Percentiles rank a stretch among this genome's conserved stretches.
Conservation (phyloP, 2,329 filamentous ascomycete genomes). For the Microcyclosporella mali region DNA sequence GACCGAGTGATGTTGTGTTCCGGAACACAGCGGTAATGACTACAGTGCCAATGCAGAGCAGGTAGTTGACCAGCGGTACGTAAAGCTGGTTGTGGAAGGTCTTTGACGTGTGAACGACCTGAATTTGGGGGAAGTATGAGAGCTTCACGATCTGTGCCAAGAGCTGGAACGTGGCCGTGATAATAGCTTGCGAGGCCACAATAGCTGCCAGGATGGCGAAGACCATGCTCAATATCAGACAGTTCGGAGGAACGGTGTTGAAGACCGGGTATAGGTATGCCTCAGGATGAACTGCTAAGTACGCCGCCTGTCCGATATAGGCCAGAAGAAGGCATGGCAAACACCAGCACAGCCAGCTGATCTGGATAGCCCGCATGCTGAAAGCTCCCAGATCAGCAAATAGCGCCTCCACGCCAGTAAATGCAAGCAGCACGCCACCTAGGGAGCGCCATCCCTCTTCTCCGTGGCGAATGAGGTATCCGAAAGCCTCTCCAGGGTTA, state of each 20-base stretch:
- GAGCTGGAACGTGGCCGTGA: constrained; percentile 60
- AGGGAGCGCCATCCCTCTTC: constrained; percentile 58
- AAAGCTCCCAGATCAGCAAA: constrained; percentile 76
- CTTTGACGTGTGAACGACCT: constrained; percentile 63
- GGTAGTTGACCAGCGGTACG: constrained; percentile 69
- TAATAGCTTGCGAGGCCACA: constrained; percentile 72
- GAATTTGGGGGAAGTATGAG: constrained; percentile 70
- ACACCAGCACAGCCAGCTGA: constrained; percentile 62
- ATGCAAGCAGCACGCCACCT: constrained; percentile 63
- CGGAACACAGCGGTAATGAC: constrained; percentile 53
- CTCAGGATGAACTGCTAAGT: constrained; percentile 54
- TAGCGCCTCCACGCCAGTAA: constrained; percentile 72
- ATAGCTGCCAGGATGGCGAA: constrained; percentile 58
- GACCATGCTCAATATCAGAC: constrained; percentile 62
- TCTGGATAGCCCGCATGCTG: constrained; percentile 55
- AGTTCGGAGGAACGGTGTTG: constrained; percentile 60
- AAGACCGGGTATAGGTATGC: constrained; percentile 70
- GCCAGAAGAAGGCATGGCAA: constrained; percentile 62
- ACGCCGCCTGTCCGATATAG: constrained; percentile 69
- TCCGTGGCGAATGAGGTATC: constrained; percentile 55
- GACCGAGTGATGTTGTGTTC: constrained; percentile 60
- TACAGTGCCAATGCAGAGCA: constrained; percentile 70
- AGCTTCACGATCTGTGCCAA: constrained; percentile 67
- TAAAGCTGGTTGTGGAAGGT: constrained; percentile 70
- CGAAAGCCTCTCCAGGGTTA: constrained; percentile 52